Conservation (phyloP, 2,329 filamentous ascomycete species). For the Pleoardoris graminearum region DNA sequence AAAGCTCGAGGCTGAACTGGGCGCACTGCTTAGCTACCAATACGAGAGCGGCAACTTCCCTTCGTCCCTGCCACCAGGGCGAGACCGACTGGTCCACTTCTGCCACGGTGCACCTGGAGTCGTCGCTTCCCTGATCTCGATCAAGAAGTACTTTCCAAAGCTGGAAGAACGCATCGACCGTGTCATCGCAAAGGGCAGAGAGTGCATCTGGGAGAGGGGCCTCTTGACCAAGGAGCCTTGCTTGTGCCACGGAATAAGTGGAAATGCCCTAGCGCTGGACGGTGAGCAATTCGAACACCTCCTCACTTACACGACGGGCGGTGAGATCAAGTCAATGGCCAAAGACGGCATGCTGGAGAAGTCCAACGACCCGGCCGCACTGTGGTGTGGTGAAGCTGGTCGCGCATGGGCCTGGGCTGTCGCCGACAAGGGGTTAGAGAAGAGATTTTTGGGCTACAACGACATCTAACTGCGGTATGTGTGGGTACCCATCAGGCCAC, state of each 20-base stretch:
- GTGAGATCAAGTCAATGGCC: slow-evolving; percentile 59
- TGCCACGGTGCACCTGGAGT: slow-evolving; percentile 70
- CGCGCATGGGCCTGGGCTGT: slow-evolving; percentile 55
- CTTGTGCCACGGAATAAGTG: slow-evolving; percentile 67
- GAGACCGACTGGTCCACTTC: slow-evolving; percentile 62
- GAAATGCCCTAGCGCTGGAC: slow-evolving; percentile 63
- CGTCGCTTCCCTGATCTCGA: slow-evolving; percentile 60
- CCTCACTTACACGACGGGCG: slow-evolving; percentile 60
- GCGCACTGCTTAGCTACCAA: slow-evolving; percentile 62
- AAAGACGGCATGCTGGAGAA: slow-evolving; percentile 57
- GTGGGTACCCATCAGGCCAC: background rate
- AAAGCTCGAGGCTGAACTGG: slow-evolving; percentile 58
- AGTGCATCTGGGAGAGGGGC: slow-evolving; percentile 60
- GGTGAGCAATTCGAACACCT: slow-evolving; percentile 60
- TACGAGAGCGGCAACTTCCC: slow-evolving; percentile 67
- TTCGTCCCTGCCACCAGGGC: slow-evolving; percentile 55
- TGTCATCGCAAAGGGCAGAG: slow-evolving; percentile 57
- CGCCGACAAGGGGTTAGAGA: slow-evolving; percentile 50
- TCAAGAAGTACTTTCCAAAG: slow-evolving; percentile 60
- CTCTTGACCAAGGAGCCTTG: slow-evolving; percentile 66
- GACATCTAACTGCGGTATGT: slow-evolving; percentile 44
- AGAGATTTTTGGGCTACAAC: slow-evolving; percentile 55
- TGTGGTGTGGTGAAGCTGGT: slow-evolving; percentile 56
- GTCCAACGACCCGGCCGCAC: slow-evolving; percentile 53
- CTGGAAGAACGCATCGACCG: slow-evolving; percentile 58